Evolutionary conservation across 108 stramenopile genomes (phyloP).

Genomic region (Bacterosira constricta): DNA sequence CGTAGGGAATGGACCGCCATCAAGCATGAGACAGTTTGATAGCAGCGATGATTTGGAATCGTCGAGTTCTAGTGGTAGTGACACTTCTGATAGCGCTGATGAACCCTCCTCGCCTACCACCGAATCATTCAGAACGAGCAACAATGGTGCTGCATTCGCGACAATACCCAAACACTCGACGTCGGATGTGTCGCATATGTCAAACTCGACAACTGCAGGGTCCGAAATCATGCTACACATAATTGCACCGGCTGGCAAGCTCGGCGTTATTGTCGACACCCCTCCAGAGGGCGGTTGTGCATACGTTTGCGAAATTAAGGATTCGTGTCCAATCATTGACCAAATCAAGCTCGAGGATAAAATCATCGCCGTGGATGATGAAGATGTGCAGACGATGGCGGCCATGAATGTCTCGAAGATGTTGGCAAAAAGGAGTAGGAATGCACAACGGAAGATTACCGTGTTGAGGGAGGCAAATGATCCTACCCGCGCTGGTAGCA

Average conservation of each 20-base stretch:
- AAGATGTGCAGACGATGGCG: conserved; percentile 1
- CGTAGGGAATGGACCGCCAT: conserved; percentile 11
- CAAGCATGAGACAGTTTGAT: neutral
- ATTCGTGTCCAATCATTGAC: neutral
- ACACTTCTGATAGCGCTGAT: neutral
- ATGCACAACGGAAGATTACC: neutral
- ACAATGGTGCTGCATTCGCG: neutral
- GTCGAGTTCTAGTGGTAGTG: neutral
- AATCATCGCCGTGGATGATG: conserved; percentile 6
- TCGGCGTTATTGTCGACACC: conserved; percentile 26
- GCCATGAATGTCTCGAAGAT: neutral
- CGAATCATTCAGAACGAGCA: neutral
- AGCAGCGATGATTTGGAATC: conserved; percentile 3
- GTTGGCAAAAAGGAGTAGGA: neutral
- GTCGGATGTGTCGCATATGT: neutral
- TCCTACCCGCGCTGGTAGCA: neutral
- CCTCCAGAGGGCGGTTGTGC: conserved; percentile 14
- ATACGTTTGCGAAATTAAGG: neutral
- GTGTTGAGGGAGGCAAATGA: neutral
- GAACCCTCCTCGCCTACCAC: too few relatives aligned
- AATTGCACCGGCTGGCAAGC: conserved; percentile 25
- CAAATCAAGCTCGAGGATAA: neutral
- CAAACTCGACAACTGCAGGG: neutral
- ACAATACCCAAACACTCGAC: too few relatives aligned
- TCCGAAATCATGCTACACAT: conserved; percentile 7